Evolutionary conservation across 768 basidiomycete genomes (phyloP).

Genomic region (Auricularia sp.): DNA sequence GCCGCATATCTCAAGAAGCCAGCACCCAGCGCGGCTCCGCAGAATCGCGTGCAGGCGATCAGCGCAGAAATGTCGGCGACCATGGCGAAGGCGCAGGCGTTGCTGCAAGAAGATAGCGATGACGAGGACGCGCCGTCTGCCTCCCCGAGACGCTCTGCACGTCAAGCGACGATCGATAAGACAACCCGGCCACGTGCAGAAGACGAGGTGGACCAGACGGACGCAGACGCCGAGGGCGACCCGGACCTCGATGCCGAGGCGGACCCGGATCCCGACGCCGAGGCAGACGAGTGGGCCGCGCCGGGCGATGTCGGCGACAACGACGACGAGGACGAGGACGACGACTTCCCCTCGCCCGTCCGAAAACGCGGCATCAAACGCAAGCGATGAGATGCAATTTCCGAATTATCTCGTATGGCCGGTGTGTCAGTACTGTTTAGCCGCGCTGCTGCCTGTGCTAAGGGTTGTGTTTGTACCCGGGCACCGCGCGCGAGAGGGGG

Average conservation of each 20-base stretch:
- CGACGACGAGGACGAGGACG: slow-evolving; percentile 23
- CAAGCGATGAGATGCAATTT: slow-evolving; percentile 44
- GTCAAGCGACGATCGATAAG: not conserved
- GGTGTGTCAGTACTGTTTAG: no score
- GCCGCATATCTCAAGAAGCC: slow-evolving; percentile 51
- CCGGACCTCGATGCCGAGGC: not conserved
- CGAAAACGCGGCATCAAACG: slow-evolving; percentile 29
- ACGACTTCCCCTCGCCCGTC: not conserved
- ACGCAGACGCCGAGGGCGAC: slow-evolving; percentile 6
- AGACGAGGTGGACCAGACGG: slow-evolving; percentile 15
- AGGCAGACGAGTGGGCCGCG: slow-evolving; percentile 14
- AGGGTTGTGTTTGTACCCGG: slow-evolving; percentile 10
- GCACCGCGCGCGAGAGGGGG: not conserved
- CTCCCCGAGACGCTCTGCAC: not conserved
- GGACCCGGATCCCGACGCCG: not conserved
- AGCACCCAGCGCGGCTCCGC: slow-evolving; percentile 31
- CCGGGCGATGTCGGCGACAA: slow-evolving; percentile 27
- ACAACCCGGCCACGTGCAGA: not conserved
- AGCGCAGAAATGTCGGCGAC: slow-evolving; percentile 74
- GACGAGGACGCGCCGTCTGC: slow-evolving; percentile 17
- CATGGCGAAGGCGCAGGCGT: slow-evolving; percentile 63
- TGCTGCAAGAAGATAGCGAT: slow-evolving; percentile 48
- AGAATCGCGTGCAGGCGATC: slow-evolving; percentile 62
- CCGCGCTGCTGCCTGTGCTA: not conserved
- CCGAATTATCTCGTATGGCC: slow-evolving; percentile 7